phyloP scores from a whole-genome alignment of 2,329 filamentous ascomycete genomes.

The Alternaria infectoria region DNA sequence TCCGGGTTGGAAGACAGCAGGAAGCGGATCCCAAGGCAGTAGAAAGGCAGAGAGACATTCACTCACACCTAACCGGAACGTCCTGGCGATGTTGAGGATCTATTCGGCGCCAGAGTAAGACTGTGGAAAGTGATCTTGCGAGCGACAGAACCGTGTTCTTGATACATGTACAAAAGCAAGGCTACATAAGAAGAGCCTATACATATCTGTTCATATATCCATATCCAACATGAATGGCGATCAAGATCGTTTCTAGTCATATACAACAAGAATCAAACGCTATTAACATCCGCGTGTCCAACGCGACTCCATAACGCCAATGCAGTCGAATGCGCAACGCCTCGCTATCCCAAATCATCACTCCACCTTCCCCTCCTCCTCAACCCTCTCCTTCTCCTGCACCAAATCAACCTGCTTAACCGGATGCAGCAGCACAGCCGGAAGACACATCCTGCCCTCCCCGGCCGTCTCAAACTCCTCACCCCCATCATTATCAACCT shows the following conservation, averaged over 20 bases:
- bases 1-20: no score
- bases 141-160: no score
- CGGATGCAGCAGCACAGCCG: slow-evolving; percentile 56
- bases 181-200: neutral
- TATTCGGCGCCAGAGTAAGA: no score
- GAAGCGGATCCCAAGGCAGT: no score
- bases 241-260: neutral
- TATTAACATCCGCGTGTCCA: neutral
- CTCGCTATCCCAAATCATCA: neutral
- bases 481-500: slow-evolving; percentile 59
- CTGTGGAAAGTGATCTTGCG: no score
- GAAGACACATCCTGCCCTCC: slow-evolving; percentile 59
- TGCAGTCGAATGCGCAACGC: neutral
- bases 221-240: neutral
- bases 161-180: neutral
- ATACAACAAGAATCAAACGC: slow-evolving; percentile 7
- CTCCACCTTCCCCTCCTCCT: neutral
- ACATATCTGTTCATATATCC: neutral
- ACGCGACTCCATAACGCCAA: neutral
- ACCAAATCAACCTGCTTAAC: slow-evolving; percentile 59
- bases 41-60: no score
- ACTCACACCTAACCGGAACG: no score
- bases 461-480: slow-evolving; percentile 51
- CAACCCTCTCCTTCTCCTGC: slow-evolving; percentile 42
- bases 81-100: no score